Percentiles rank a stretch among this genome's conserved stretches.
Conservation (phyloP, 139 green algal species). For the Chlamydomonas schloesseri region DNA sequence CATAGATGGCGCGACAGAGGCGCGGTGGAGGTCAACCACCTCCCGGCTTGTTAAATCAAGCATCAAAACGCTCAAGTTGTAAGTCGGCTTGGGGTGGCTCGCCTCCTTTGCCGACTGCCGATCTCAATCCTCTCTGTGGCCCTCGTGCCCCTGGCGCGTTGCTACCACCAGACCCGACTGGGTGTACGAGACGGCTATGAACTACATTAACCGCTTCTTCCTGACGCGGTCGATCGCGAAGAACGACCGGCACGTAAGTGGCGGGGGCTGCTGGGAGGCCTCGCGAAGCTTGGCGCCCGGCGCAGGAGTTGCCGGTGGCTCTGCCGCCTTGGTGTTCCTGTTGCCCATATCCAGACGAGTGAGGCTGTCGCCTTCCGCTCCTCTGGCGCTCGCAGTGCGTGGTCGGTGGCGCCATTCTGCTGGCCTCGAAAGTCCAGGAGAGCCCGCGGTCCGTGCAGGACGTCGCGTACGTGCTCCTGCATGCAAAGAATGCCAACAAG, state of each 20-base stretch:
- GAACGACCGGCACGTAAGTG: slow-evolving; percentile 43
- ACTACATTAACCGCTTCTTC: slow-evolving; percentile 45
- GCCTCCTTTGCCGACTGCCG: neutral
- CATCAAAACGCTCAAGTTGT: slow-evolving; percentile 42
- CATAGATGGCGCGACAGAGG: neutral
- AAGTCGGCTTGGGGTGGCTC: neutral
- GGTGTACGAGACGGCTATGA: slow-evolving; percentile 34
- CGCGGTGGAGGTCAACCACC: slow-evolving; percentile 9
- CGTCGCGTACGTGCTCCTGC: slow-evolving; percentile 21
- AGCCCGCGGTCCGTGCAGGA: slow-evolving; percentile 36
- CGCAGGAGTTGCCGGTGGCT: too few relatives aligned
- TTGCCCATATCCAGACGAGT: neutral
- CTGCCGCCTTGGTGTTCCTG: neutral
- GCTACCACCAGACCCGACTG: slow-evolving; percentile 24
- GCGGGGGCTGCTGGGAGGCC: neutral
- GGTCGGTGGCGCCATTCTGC: slow-evolving; percentile 34
- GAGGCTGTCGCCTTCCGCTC: neutral
- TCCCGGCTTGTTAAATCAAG: slow-evolving; percentile 21
- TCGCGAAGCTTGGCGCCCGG: neutral
- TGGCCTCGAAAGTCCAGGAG: slow-evolving; percentile 40
- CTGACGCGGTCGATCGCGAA: slow-evolving; percentile 37
- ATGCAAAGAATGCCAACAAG: slow-evolving; percentile 35
- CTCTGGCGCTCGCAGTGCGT: slow-evolving; percentile 22
- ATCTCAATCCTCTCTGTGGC: neutral
- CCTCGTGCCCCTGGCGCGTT: neutral